Percentiles rank a stretch among this genome's conserved stretches.
Evolutionary conservation across 164 flowering plant genomes (phyloP).

Genomic region (Vitis vinifera): DNA sequence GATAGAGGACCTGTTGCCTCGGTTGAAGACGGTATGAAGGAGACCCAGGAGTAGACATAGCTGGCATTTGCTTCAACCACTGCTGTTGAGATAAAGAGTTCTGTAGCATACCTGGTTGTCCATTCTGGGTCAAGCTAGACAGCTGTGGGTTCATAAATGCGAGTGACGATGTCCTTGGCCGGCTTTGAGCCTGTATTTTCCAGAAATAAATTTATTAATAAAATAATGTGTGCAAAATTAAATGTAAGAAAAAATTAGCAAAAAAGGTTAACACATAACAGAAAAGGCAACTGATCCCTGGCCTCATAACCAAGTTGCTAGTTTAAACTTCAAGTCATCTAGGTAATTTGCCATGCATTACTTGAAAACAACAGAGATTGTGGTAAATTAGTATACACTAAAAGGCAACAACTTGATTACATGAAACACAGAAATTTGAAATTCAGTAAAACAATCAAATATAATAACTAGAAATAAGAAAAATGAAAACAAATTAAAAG

Average conservation of each 20-base stretch:
- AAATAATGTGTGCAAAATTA: not conserved
- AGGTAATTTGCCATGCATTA: not conserved
- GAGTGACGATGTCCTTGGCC: slow-evolving; percentile 62
- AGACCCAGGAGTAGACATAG: slow-evolving; percentile 68
- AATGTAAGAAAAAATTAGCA: not conserved
- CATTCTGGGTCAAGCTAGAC: slow-evolving; percentile 77
- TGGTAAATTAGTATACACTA: too few relatives aligned
- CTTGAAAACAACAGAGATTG: too few relatives aligned
- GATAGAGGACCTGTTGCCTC: slow-evolving; percentile 55
- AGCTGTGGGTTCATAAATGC: slow-evolving; percentile 74
- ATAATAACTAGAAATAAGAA: not conserved
- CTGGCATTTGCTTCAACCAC: slow-evolving; percentile 81
- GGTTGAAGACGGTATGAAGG: slow-evolving; percentile 66
- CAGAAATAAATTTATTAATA: slow-evolving; percentile 15
- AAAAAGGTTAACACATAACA: not conserved
- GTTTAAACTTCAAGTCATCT: not conserved
- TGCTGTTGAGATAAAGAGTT: slow-evolving; percentile 73
- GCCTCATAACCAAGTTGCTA: not conserved
- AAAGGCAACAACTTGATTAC: too few relatives aligned
- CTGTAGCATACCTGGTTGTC: slow-evolving; percentile 66
- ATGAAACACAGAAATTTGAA: too few relatives aligned
- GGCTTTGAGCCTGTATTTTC: slow-evolving; percentile 64
- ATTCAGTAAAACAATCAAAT: not conserved
- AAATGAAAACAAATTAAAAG: too few relatives aligned
- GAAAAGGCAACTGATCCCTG: not conserved